Percentiles rank a stretch among this genome's conserved stretches.
Evolutionary conservation across 192 early-diverging fungal species (phyloP).

Genomic region (Coemansia sp.): DNA sequence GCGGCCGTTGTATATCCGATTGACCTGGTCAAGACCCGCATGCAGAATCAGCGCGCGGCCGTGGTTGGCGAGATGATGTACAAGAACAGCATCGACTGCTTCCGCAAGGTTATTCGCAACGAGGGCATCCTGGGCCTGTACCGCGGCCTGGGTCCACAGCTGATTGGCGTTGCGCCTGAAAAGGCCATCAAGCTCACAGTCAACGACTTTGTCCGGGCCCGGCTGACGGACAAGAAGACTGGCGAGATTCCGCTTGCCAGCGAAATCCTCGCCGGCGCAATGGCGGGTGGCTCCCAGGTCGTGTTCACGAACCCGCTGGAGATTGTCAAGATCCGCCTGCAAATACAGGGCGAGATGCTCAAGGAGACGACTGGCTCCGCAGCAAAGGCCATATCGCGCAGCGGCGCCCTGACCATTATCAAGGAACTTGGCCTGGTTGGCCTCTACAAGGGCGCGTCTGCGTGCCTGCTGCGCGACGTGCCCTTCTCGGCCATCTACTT

Average conservation of each 20-base stretch:
- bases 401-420: slow-evolving; percentile 81
- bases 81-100: slow-evolving; percentile 94
- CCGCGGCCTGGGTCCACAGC: slow-evolving; percentile 86
- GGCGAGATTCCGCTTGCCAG: slow-evolving; percentile 69
- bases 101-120: slow-evolving; percentile 87
- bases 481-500: slow-evolving; percentile 98
- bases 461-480: slow-evolving; percentile 91
- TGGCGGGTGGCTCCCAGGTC: slow-evolving; percentile 82
- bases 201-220: slow-evolving; percentile 82
- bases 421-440: slow-evolving; percentile 85
- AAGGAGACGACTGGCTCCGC: slow-evolving; percentile 37
- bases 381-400: slow-evolving; percentile 45
- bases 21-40: slow-evolving; percentile 96
- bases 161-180: slow-evolving; percentile 94
- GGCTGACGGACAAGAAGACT: slow-evolving; percentile 59
- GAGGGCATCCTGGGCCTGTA: slow-evolving; percentile 89
- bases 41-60: slow-evolving; percentile 94
- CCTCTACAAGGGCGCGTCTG: slow-evolving; percentile 89
- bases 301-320: slow-evolving; percentile 97
- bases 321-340: slow-evolving; percentile 98
- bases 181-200: slow-evolving; percentile 98
- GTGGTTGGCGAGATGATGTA: slow-evolving; percentile 89
- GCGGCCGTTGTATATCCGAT: slow-evolving; percentile 95
- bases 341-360: slow-evolving; percentile 73
- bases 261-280: slow-evolving; percentile 81